Percentiles rank a stretch among this genome's conserved stretches.
These are phyloP conservation scores for Xanthoparmelia taractica DNA, from an alignment of 495 filamentous ascomycete genomes.

Conservation along the genomic window DNA sequence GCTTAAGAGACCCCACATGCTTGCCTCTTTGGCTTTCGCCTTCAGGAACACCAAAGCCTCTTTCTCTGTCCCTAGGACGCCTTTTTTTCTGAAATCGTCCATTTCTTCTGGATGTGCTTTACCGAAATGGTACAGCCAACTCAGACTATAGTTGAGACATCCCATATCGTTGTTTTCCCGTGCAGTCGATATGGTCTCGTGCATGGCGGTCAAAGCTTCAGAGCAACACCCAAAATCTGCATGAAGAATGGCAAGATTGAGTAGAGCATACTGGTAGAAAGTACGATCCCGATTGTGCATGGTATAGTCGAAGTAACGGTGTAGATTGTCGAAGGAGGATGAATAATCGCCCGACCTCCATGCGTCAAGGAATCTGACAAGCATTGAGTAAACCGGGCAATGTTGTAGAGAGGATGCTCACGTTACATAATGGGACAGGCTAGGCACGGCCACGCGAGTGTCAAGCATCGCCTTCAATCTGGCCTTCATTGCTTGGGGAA, in stretches of 20 bases:
- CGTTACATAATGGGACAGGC: slow-evolving; percentile 69
- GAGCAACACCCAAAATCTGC: slow-evolving; percentile 89
- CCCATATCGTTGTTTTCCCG: slow-evolving; percentile 86
- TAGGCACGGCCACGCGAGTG: slow-evolving; percentile 58
- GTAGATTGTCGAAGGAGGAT: slow-evolving; percentile 80
- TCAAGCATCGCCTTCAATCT: slow-evolving; percentile 60
- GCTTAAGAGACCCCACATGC: slow-evolving; percentile 80
- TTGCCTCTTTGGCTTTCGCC: slow-evolving; percentile 76
- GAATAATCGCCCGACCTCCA: slow-evolving; percentile 90
- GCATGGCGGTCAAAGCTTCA: slow-evolving; percentile 88
- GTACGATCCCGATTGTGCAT: slow-evolving; percentile 78
- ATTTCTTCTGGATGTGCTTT: slow-evolving; percentile 75
- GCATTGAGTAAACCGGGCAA: slow-evolving; percentile 7
- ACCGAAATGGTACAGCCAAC: slow-evolving; percentile 95
- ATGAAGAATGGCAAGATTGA: slow-evolving; percentile 87
- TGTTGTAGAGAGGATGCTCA: slow-evolving; percentile 29
- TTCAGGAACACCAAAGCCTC: slow-evolving; percentile 81
- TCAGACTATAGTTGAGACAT: slow-evolving; percentile 90
- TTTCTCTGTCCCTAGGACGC: slow-evolving; percentile 67
- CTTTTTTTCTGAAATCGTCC: slow-evolving; percentile 58
- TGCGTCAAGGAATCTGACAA: slow-evolving; percentile 67
- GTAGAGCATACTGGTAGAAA: slow-evolving; percentile 95
- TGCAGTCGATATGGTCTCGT: slow-evolving; percentile 84
- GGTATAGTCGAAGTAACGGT: slow-evolving; percentile 95
- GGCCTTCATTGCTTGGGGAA: slow-evolving; percentile 58